These are phyloP conservation scores for Chlorella vulgaris DNA, from an alignment of 139 green algal genomes.

Conservation along the genomic window DNA sequence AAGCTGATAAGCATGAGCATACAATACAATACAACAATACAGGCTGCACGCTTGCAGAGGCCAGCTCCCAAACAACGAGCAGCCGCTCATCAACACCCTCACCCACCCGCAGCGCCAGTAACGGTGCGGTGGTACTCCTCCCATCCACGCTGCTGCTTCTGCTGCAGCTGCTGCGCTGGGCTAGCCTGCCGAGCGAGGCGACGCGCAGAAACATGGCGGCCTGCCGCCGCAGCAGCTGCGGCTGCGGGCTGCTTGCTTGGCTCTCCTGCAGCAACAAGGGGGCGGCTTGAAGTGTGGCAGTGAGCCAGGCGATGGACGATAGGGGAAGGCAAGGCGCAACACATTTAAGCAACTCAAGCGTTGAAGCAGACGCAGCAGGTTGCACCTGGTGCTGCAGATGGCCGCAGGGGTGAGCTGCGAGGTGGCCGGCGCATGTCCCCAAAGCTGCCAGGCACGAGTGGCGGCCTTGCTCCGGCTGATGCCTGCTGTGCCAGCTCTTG, in stretches of 20 bases:
- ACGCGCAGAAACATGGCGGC: neutral
- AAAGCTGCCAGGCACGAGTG: no score
- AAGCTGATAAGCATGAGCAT: neutral
- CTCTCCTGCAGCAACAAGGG: neutral
- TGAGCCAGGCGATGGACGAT: no score
- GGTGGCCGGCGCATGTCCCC: no score
- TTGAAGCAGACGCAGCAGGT: no score
- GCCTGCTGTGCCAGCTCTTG: neutral
- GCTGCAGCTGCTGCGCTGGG: neutral
- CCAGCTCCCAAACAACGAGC: neutral
- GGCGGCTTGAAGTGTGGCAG: no score
- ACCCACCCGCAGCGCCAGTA: conserved; percentile 8
- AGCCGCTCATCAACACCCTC: neutral
- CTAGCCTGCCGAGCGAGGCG: no score
- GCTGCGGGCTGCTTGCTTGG: neutral
- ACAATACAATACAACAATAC: no score
- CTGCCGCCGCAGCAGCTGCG: neutral
- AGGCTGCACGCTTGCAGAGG: neutral
- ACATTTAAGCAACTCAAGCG: no score
- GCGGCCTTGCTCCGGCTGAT: neutral
- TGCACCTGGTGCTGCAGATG: no score
- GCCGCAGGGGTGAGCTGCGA: no score
- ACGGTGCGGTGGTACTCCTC: conserved; percentile 27
- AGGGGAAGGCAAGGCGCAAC: no score
- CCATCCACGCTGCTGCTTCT: neutral